Evolutionary conservation across 192 early-diverging fungal genomes (phyloP).

Genomic region (Thoreauomyces humboldtii): DNA sequence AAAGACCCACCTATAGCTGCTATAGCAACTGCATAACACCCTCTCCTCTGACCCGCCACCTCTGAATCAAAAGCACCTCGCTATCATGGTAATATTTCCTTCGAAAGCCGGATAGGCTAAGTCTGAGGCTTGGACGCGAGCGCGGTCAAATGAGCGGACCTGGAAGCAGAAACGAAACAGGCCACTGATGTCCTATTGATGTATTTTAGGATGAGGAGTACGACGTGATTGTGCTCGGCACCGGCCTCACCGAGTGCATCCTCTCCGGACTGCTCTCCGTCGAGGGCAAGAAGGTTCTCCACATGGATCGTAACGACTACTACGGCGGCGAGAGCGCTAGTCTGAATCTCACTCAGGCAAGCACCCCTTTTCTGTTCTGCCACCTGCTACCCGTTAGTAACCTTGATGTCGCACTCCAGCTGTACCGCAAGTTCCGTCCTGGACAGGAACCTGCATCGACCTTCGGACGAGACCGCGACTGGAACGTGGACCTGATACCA

Average conservation of each 20-base stretch:
- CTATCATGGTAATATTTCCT: too few species aligned
- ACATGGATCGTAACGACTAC: slow-evolving; percentile 84
- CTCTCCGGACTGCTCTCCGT: slow-evolving; percentile 62
- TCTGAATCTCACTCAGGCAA: slow-evolving; percentile 93
- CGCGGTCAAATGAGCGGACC: too few species aligned
- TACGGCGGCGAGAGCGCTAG: slow-evolving; percentile 96
- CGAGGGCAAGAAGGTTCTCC: slow-evolving; percentile 65
- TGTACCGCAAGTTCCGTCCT: slow-evolving; percentile 54
- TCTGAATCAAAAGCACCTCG: too few species aligned
- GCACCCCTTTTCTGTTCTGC: not conserved
- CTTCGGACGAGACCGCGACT: slow-evolving; percentile 76
- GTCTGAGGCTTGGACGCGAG: too few species aligned
- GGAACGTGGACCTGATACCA: slow-evolving; percentile 96
- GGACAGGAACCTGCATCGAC: slow-evolving; percentile 46
- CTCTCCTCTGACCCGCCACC: too few species aligned
- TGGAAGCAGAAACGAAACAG: too few species aligned
- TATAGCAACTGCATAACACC: too few species aligned
- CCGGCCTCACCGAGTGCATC: slow-evolving; percentile 66
- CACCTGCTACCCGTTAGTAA: not conserved
- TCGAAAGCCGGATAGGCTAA: too few species aligned
- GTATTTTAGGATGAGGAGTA: slow-evolving; percentile 52
- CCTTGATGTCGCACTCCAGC: too few species aligned
- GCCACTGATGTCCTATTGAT: too few species aligned
- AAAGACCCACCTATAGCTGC: too few species aligned
- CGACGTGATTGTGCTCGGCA: slow-evolving; percentile 66